Base-by-base conservation (phyloP, 169 alveolate genomes). In the Babesia caballi region DNA sequence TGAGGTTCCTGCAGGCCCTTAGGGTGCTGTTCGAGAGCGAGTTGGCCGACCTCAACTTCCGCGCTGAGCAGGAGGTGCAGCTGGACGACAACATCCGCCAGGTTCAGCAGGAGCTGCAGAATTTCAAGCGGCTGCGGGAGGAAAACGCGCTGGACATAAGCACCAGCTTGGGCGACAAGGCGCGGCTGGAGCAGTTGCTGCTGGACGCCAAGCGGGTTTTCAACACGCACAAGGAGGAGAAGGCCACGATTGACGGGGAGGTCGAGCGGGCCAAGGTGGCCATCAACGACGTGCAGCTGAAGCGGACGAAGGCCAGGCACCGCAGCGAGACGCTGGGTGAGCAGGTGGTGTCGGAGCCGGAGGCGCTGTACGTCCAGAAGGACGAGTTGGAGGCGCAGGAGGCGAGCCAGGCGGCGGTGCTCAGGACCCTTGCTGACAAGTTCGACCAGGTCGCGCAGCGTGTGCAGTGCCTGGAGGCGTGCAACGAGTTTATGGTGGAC, bases 1-100 rank as follows among this genome's bases (percentile, higher is more conserved):
- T 69, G 53, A 69, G 84, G 44, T 81, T 81, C 40, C 44, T 81
- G 23, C 81, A 81, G 21, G 84, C 83, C 32, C 23, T 81, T 15
- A 54, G 61, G 50, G 47, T 28, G 57, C 52, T 72, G n/a, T 71
- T 58, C 60, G 88, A 71, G 75, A 56, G 30, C 15, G 47, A 69
- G 6, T 19, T 81, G 5, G 58, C 74, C 28, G 32, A 67, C 7
- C 65, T 81, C 35, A 68, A 70, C 66, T 50, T 50, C 36, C 38
- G 61, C 47, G 78, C 80, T 7, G 88, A 81, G 58, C 66, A 49
- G 52, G 80, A 81, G 42, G 32, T n/a, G 49, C 60, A 61, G 25
- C 59, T 81, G 44, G 66, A 25, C 12, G 66, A 61, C 36, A 47
- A 69, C 49, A 52, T 69, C 42, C 32, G 32, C 44, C 17, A 53